phyloP scores from a whole-genome alignment of 352 stramenopile genomes.

The Pythium insidiosum region DNA sequence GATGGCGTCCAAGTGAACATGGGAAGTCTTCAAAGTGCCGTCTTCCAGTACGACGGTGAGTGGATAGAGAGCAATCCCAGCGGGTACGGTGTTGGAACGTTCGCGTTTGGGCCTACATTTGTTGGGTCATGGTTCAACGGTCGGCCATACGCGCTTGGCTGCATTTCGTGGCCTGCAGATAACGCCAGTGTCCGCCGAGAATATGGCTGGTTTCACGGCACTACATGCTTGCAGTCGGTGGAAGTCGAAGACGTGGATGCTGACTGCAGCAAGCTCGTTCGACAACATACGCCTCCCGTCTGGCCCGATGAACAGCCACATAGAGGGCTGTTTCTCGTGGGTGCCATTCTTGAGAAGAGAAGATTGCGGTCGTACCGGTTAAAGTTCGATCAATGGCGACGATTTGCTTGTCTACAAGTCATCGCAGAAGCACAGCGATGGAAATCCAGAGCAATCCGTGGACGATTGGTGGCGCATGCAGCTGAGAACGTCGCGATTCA shows the following conservation, averaged over 20 bases:
- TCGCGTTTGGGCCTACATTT: constrained; percentile 32
- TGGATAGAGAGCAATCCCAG: constrained; percentile 12
- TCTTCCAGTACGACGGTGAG: constrained; percentile 39
- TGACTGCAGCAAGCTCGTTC: background rate
- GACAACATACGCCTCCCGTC: constrained; percentile 3
- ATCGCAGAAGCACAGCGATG: constrained; percentile 3
- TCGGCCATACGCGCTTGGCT: constrained; percentile 28
- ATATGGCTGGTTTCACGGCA: constrained; percentile 42
- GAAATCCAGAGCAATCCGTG: constrained; percentile 5
- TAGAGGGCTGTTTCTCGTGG: constrained; percentile 19
- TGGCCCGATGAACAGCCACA: constrained; percentile 17
- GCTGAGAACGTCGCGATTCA: constrained; percentile 23
- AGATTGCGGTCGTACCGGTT: constrained; percentile 9
- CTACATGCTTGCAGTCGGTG: constrained; percentile 20
- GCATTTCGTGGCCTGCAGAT: constrained; percentile 13
- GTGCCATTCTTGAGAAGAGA: constrained; percentile 14
- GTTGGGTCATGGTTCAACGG: constrained; percentile 24
- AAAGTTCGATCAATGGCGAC: constrained; percentile 19
- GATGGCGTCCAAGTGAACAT: constrained; percentile 24
- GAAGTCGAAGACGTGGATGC: background rate
- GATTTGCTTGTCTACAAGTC: constrained; percentile 11
- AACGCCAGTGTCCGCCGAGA: constrained; percentile 1
- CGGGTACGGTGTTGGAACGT: constrained; percentile 37
- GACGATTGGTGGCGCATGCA: constrained; percentile 13
- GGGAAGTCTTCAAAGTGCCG: constrained; percentile 26